A percentile compares a stretch with the other conserved stretches of the same genome.
phyloP scores from a whole-genome alignment of 2,329 filamentous ascomycete species.

The Neopestalotiopsis sp. region DNA sequence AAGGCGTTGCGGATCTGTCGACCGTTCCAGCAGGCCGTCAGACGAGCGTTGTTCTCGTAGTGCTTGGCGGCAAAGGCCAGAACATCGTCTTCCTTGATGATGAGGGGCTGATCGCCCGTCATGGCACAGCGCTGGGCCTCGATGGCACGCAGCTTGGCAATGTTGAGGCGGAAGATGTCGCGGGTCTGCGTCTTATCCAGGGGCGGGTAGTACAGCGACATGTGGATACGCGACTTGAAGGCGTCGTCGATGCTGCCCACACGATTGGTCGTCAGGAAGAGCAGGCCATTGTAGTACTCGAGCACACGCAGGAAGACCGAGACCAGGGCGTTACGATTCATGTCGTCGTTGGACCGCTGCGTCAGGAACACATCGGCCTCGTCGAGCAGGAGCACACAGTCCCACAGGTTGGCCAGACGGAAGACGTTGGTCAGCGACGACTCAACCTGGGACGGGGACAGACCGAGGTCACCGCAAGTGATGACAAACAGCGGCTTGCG shows the following conservation, averaged over 20 bases:
- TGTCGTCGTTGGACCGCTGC: slow-evolving; percentile 34
- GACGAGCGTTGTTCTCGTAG: slow-evolving; percentile 31
- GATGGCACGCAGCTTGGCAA: slow-evolving; percentile 24
- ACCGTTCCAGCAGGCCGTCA: slow-evolving; percentile 37
- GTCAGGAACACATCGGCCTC: slow-evolving; percentile 35
- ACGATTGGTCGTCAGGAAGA: slow-evolving; percentile 51
- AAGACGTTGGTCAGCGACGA: slow-evolving; percentile 46
- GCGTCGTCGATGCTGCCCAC: slow-evolving; percentile 49
- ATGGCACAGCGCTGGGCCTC: slow-evolving; percentile 7
- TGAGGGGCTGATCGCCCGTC: slow-evolving; percentile 3
- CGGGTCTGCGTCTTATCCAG: slow-evolving; percentile 43
- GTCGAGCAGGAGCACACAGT: slow-evolving; percentile 35
- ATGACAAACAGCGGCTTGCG: slow-evolving; percentile 52
- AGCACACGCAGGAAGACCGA: slow-evolving; percentile 44
- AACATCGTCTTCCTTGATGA: slow-evolving; percentile 8
- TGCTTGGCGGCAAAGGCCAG: slow-evolving; percentile 5
- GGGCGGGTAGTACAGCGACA: slow-evolving; percentile 42
- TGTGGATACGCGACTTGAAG: slow-evolving; percentile 47
- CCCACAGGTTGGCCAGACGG: slow-evolving; percentile 40
- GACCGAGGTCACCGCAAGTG: slow-evolving; percentile 53
- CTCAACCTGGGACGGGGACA: slow-evolving; percentile 47
- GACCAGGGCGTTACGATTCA: slow-evolving; percentile 40
- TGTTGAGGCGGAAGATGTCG: slow-evolving; percentile 47
- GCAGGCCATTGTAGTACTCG: slow-evolving; percentile 33
- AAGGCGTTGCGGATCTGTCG: slow-evolving; percentile 41